These are phyloP conservation scores for Pilatotrama ljubarskyi DNA, from an alignment of 768 basidiomycete species.

Conservation along the genomic window DNA sequence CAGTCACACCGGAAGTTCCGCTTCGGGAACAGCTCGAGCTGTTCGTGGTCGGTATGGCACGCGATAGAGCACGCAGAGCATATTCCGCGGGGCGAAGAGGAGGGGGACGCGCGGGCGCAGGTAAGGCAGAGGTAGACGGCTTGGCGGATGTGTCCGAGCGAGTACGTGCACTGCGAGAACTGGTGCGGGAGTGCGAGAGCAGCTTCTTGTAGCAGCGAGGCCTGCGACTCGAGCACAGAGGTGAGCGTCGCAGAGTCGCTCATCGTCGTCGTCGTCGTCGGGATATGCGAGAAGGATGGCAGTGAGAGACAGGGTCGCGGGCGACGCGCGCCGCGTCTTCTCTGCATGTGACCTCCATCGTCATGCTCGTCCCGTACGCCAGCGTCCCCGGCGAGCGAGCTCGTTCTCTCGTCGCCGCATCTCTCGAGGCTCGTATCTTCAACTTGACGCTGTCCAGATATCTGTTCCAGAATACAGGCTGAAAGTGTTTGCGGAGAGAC, in stretches of 20 bases:
- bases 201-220: conserved; percentile 38
- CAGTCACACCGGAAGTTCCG: conserved; percentile 84
- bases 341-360: conserved; percentile 17
- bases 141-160: conserved; percentile 52
- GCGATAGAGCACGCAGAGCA: conserved; percentile 85
- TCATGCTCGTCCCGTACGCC: neutral
- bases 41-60: conserved; percentile 85
- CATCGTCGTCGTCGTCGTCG: neutral
- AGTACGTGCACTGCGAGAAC: conserved; percentile 44
- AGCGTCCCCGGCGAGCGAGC: neutral
- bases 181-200: conserved; percentile 43
- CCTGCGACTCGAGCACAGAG: conserved; percentile 33
- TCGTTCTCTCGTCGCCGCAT: neutral
- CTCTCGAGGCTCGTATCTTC: neutral
- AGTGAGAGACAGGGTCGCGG: neutral
- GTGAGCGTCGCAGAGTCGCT: conserved; percentile 28
- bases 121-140: conserved; percentile 81
- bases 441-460: neutral
- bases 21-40: conserved; percentile 86
- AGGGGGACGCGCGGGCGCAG: conserved; percentile 46
- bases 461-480: neutral
- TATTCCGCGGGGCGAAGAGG: conserved; percentile 52
- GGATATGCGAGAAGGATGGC: neutral
- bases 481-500: neutral
- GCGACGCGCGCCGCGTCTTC: conserved; percentile 5